Conservation (phyloP, 1,284 basidiomycete genomes). For the Sphagnurus paluster region DNA sequence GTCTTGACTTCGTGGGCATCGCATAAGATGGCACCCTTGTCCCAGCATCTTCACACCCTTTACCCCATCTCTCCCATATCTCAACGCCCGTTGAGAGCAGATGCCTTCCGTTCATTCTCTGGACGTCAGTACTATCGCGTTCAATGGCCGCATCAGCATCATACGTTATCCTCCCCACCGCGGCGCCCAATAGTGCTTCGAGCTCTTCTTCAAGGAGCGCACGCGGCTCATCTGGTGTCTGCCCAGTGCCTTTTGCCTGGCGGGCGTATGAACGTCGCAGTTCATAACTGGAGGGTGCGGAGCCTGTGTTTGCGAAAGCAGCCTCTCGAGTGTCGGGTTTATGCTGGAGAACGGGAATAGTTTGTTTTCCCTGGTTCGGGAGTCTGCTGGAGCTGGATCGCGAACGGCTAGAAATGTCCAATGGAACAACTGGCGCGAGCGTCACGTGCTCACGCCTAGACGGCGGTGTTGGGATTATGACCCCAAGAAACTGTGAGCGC, state of each 20-base stretch:
- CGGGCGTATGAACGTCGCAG: slow-evolving; percentile 1
- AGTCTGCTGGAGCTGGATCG: neutral
- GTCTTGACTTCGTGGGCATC: slow-evolving; percentile 1
- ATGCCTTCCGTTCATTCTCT: neutral
- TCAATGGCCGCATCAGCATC: no score
- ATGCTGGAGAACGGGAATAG: neutral
- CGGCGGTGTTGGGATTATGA: slow-evolving; percentile 3
- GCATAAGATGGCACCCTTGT: neutral
- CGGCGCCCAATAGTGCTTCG: slow-evolving; percentile 3
- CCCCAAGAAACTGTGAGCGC: neutral
- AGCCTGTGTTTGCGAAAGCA: no score
- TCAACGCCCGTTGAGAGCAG: neutral
- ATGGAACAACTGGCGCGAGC: neutral
- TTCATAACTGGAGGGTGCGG: neutral
- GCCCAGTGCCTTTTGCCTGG: neutral
- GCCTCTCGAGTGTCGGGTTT: neutral
- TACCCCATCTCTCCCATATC: neutral
- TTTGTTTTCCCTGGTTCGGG: no score
- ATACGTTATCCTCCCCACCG: neutral
- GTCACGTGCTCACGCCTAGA: neutral
- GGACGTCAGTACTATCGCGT: no score
- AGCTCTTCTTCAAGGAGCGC: slow-evolving; percentile 3
- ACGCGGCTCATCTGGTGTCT: neutral
- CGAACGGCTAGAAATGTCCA: neutral
- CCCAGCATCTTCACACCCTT: neutral